A percentile compares a stretch with the other conserved stretches of the same genome.
Conservation (phyloP, 306 rosid genomes). For the Corylus avellana region DNA sequence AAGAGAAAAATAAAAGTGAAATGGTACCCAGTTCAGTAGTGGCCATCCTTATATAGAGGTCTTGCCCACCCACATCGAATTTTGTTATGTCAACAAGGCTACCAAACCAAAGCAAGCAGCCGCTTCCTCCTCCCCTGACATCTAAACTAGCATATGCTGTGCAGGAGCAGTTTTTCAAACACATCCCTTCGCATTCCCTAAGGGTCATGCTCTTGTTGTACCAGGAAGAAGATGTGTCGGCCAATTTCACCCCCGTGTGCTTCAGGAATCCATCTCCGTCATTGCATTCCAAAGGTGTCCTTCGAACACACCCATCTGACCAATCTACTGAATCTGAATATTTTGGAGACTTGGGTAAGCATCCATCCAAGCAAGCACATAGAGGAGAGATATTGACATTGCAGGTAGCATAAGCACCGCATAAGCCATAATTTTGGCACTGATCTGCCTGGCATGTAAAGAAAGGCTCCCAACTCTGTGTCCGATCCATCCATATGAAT, state of each 20-base stretch:
- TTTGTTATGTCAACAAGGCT: conserved; percentile 31
- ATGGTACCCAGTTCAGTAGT: neutral
- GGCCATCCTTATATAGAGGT: neutral
- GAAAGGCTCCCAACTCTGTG: conserved; percentile 20
- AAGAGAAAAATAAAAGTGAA: neutral
- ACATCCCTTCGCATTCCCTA: conserved; percentile 30
- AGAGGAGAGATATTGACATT: neutral
- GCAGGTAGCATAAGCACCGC: conserved; percentile 32
- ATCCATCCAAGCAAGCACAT: conserved; percentile 35
- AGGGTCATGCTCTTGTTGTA: conserved; percentile 17
- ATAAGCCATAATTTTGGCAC: conserved; percentile 32
- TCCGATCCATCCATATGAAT: conserved; percentile 17
- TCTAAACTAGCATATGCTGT: conserved; percentile 31
- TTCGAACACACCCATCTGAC: conserved; percentile 32
- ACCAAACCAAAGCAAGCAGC: conserved; percentile 41
- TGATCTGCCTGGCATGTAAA: neutral
- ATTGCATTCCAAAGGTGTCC: conserved; percentile 16
- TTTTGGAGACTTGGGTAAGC: neutral
- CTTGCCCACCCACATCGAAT: conserved; percentile 37
- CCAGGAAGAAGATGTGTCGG: conserved; percentile 40
- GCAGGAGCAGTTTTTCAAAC: conserved; percentile 40
- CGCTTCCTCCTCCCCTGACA: conserved; percentile 33
- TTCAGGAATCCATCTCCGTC: conserved; percentile 17
- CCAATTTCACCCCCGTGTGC: conserved; percentile 18
- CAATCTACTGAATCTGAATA: conserved; percentile 9